Percentiles rank a stretch among this genome's conserved stretches.
Evolutionary conservation across 1,284 basidiomycete genomes (phyloP).

Genomic region (Ganoderma multipileum): DNA sequence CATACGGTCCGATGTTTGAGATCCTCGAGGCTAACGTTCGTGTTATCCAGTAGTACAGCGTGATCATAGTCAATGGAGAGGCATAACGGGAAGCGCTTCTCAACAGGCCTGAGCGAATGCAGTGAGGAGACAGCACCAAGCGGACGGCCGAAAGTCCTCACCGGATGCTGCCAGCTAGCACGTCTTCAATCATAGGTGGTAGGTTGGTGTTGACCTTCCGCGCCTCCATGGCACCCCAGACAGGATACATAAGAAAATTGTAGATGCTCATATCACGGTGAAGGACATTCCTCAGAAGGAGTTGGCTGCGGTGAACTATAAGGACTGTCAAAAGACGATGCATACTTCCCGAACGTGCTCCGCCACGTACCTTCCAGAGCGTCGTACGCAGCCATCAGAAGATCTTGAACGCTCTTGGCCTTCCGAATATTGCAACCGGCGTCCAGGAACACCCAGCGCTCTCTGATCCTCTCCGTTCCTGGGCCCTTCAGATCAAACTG

Average conservation of each 20-base stretch:
- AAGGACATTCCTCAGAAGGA: neutral
- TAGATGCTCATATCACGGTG: constrained; percentile 3
- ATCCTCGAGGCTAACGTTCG: neutral
- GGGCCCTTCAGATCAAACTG: neutral
- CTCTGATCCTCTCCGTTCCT: neutral
- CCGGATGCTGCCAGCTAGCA: neutral
- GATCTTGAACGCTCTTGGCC: neutral
- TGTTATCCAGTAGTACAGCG: neutral
- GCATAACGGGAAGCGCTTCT: neutral
- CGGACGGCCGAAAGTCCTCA: neutral
- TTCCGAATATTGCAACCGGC: neutral
- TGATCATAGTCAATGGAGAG: constrained; percentile 2
- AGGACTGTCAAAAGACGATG: neutral
- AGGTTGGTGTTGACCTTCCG: neutral
- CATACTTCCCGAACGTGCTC: neutral
- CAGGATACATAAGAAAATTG: constrained; percentile 6
- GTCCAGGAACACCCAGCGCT: neutral
- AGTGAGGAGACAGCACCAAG: neutral
- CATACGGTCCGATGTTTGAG: constrained; percentile 3
- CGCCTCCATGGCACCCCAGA: neutral
- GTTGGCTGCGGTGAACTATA: neutral
- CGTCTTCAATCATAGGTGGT: neutral
- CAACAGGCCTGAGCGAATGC: neutral
- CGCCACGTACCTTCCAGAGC: neutral
- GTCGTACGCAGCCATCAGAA: neutral